Evolutionary conservation across 2,329 filamentous ascomycete genomes (phyloP), one percentile per base, ranked within the genome.

Genomic region (Neofusicoccum umdonicola): DNA sequence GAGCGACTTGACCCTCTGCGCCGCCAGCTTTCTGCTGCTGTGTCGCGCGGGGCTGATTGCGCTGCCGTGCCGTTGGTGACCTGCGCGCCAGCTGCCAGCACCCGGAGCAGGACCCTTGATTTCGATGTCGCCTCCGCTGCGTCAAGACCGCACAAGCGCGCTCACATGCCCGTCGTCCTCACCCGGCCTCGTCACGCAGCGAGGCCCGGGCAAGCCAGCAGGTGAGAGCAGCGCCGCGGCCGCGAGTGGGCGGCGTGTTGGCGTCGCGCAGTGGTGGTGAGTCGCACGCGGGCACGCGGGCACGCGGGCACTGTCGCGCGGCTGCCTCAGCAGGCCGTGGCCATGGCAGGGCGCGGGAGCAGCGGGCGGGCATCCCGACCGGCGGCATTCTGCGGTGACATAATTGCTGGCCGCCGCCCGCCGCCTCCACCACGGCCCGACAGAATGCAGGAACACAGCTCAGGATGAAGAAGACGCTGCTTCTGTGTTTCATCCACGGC

Each of bases 401-500:
- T 45, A 61, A 44, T 48, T 63, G 15, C 48, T 47, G 27, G 39
- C 41, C 48, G 48, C 63, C n/a, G 3, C 15, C 39, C 45, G 39
- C 44, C 17, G 13, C 37, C 37, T 62, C 54, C 54, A 41, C 45
- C 54, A 17, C 56, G 42, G 35, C 41, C 35, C 50, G 37, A 52
- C 13, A 66, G 19, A 6, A 65, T 63, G 61, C 31, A n/a, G 61
- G 37, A 54, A 63, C 41, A 19, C 61, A 39, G 64, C 63, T 64
- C 72, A 85, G 78, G 66, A 89, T 88, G 85, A 90, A 89, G 82
- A 93, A 91, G 80, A 95, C 90, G 65, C 79, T 96, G 42, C 79
- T 96, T 44, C 80, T 96, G 66, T 91, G 90, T 74, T 95, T 95
- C 77, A 91, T 95, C 67, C 92, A 96, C 77, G 92, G 92, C 74